Conservation (phyloP, 2,329 filamentous ascomycete genomes). For the Claviceps paspali region DNA sequence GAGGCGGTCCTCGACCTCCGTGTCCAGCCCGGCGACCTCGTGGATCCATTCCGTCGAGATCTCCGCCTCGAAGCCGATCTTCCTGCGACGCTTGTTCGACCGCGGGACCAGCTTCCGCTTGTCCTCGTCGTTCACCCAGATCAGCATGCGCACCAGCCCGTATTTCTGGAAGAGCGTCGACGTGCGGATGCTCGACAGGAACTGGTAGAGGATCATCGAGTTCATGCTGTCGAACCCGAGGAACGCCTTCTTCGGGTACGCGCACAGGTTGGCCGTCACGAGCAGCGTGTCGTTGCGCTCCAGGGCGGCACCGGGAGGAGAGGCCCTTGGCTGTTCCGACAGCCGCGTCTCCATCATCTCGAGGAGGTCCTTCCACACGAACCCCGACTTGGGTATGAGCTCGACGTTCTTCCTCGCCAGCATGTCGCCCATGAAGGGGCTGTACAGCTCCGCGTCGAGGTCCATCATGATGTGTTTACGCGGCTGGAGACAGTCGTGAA, state of each 20-base stretch:
- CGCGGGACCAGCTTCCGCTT: conserved; percentile 45
- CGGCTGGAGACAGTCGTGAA: conserved; percentile 62
- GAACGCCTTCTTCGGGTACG: conserved; percentile 34
- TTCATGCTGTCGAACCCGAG: conserved; percentile 40
- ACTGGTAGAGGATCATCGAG: conserved; percentile 43
- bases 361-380: conserved; percentile 45
- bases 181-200: conserved; percentile 42
- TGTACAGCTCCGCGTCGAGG: conserved; percentile 43
- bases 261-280: conserved; percentile 51
- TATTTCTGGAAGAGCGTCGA: conserved; percentile 54
- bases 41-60: conserved; percentile 41
- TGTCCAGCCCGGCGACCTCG: conserved; percentile 36
- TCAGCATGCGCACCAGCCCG: conserved; percentile 63
- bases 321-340: conserved; percentile 34
- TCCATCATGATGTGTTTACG: conserved; percentile 76
- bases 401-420: conserved; percentile 30
- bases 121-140: conserved; percentile 53
- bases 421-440: conserved; percentile 44
- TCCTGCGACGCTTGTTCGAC: conserved; percentile 36
- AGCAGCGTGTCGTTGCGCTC: conserved; percentile 58
- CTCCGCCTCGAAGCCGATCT: conserved; percentile 43
- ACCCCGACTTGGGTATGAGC: conserved; percentile 39
- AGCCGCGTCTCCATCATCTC: conserved; percentile 34
- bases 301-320: conserved; percentile 7
- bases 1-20: conserved; percentile 13